phyloP scores from a whole-genome alignment of 345 rosid species.

The Anacardium occidentale region DNA sequence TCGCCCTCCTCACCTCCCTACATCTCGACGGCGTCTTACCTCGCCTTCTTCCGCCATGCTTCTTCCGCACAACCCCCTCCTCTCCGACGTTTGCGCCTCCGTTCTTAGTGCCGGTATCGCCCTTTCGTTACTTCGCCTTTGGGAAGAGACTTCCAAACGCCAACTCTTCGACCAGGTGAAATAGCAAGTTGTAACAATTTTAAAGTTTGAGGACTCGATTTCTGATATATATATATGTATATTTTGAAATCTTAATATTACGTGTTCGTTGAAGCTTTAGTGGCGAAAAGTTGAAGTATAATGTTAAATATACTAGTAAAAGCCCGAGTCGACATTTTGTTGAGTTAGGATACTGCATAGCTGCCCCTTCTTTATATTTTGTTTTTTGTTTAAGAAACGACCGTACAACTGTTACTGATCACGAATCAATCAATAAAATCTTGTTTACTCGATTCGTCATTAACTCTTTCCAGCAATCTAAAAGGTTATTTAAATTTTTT shows the following conservation, averaged over 20 bases:
- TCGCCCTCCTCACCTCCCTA: neutral
- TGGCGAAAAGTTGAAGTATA: neutral
- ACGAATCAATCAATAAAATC: too few relatives aligned
- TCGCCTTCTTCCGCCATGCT: constrained; percentile 29
- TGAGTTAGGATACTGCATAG: neutral
- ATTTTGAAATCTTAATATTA: neutral
- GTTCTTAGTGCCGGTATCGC: constrained; percentile 42
- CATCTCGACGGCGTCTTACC: constrained; percentile 15
- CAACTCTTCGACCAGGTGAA: constrained; percentile 60
- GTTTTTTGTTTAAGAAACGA: neutral
- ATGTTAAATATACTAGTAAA: neutral
- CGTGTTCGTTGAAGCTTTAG: neutral
- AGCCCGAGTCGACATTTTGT: neutral
- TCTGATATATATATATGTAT: too few relatives aligned
- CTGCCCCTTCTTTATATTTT: neutral
- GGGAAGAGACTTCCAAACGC: constrained; percentile 69
- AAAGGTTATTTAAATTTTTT: too few relatives aligned
- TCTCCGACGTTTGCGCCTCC: constrained; percentile 59
- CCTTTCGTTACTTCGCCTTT: constrained; percentile 44
- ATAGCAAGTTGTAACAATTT: neutral
- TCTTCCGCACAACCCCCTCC: constrained; percentile 45
- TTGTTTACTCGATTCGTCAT: too few relatives aligned
- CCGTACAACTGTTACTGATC: too few relatives aligned
- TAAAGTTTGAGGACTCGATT: neutral
- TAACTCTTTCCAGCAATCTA: too few relatives aligned